A percentile compares a stretch with the other conserved stretches of the same genome.
Evolutionary conservation across 371 early-diverging fungal genomes (phyloP).

Genomic region (Lichtheimia ramosa): DNA sequence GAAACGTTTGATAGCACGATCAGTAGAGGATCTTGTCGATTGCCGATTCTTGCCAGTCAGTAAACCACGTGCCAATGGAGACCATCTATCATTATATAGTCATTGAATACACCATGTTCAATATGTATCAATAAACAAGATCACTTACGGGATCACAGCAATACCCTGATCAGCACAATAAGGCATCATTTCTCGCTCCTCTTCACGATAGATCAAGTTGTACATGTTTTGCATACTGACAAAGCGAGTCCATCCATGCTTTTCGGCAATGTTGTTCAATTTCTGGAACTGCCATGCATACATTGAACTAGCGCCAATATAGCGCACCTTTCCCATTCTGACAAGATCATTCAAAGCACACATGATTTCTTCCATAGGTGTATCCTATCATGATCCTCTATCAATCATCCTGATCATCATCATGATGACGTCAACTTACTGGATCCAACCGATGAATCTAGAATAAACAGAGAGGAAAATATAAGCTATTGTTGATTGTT

Average conservation of each 20-base stretch:
- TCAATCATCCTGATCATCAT: background rate
- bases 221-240: constrained; percentile 53
- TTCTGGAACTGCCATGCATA: constrained; percentile 45
- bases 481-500: no score
- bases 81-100: constrained; percentile 40
- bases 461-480: no score
- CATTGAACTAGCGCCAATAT: constrained; percentile 38
- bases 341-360: constrained; percentile 57
- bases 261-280: constrained; percentile 41
- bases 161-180: constrained; percentile 43
- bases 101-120: no score
- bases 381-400: constrained; percentile 10
- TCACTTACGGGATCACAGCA: constrained; percentile 34
- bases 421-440: constrained; percentile 12
- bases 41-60: constrained; percentile 34
- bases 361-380: constrained; percentile 55
- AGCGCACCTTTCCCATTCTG: constrained; percentile 47
- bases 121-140: background rate
- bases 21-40: constrained; percentile 9
- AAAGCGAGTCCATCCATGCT: constrained; percentile 55
- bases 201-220: constrained; percentile 59
- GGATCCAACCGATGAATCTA: constrained; percentile 49
- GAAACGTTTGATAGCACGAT: constrained; percentile 2
- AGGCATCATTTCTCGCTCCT: constrained; percentile 62
- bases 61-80: constrained; percentile 47